Evolutionary conservation across 75 land plant genomes (phyloP).

Genomic region (Sequoia sempervirens): DNA sequence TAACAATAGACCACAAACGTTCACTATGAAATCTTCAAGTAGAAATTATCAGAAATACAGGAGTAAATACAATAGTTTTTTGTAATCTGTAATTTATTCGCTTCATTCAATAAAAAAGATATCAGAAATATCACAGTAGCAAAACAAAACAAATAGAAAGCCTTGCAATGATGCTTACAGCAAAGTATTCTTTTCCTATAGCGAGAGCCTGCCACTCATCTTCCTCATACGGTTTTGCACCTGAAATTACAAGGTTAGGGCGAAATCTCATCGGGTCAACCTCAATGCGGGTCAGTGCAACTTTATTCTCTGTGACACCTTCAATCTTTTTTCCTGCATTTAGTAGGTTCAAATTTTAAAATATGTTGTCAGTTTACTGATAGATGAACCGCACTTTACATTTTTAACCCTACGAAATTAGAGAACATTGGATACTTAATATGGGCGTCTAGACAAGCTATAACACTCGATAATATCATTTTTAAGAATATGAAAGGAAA

Average conservation of each 20-base stretch:
- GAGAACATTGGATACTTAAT: neutral
- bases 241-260: constrained; percentile 84
- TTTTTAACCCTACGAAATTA: neutral
- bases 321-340: neutral
- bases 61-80: too few species aligned
- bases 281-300: constrained; percentile 3
- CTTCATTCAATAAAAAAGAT: too few species aligned
- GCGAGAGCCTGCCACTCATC: constrained; percentile 66
- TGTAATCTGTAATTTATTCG: too few species aligned
- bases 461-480: neutral
- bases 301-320: neutral
- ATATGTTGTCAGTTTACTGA: neutral
- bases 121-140: too few species aligned
- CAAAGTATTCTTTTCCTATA: constrained; percentile 52
- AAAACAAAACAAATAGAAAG: constrained; percentile 1
- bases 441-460: neutral
- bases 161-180: constrained; percentile 30
- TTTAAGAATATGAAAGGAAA: neutral
- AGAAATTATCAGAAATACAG: neutral
- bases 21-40: too few species aligned
- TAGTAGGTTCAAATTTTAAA: neutral
- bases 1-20: neutral
- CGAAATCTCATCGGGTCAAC: constrained; percentile 79
- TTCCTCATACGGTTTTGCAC: constrained; percentile 71
- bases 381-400: neutral